Evolutionary conservation across 179 eudicot genomes (phyloP).

Genomic region (Amaranthus tricolor): DNA sequence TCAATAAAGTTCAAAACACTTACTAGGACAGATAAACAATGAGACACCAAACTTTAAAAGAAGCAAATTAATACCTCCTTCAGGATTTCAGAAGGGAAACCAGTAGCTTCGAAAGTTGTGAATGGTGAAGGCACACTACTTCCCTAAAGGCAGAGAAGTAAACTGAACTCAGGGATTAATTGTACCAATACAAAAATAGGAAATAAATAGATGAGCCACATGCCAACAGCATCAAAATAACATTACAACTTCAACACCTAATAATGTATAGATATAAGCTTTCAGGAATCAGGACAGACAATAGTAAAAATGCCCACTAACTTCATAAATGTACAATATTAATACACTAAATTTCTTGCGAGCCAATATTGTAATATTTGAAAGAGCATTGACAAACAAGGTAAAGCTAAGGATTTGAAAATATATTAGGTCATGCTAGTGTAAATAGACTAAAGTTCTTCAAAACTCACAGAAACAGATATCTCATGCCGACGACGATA

Average conservation of each 20-base stretch:
- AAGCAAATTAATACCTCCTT: conserved; percentile 63
- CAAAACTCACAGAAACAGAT: conserved; percentile 63
- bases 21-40: conserved; percentile 24
- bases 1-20: conserved; percentile 30
- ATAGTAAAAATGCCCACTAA: neutral
- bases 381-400: neutral
- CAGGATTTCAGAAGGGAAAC: conserved; percentile 77
- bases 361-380: neutral
- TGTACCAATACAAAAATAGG: neutral
- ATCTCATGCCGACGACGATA: conserved; percentile 83
- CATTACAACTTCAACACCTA: neutral
- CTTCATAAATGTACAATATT: neutral
- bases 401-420: neutral
- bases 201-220: neutral
- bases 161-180: conserved; percentile 10
- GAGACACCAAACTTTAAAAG: conserved; percentile 16
- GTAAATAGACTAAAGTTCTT: neutral
- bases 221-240: neutral
- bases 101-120: conserved; percentile 74
- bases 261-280: too few species aligned
- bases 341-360: neutral
- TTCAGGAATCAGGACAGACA: neutral
- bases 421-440: neutral
- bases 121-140: conserved; percentile 74
- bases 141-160: conserved; percentile 51